Evolutionary conservation across 352 stramenopile genomes (phyloP), one percentile per base, ranked within the genome.

Genomic region (Elongisporangium undulatum): DNA sequence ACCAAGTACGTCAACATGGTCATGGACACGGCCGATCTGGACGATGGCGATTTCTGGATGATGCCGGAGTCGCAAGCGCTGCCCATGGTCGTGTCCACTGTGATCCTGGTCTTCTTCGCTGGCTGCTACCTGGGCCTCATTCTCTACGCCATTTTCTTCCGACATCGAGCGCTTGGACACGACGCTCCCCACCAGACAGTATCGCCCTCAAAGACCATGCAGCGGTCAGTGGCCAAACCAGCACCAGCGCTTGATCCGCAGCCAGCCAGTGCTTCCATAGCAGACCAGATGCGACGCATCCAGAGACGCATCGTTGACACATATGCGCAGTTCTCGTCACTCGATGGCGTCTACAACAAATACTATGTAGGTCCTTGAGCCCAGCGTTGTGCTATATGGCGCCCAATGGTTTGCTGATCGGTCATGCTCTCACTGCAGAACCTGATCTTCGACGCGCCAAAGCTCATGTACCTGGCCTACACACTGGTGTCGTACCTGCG

Each of bases 1-100:
- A 68, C 61, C 3, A 55, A 67, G 58, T 75, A 72, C 13, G 74
- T 64, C 6, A 87, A 87, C 48, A 69, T 69, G 45, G 34, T 84
- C 7, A 74, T 84, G 67, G 50, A 71, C 34, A 87, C 77, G 2
- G 59, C 67, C 9, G 55, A 49, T 7, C 69, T 75, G 13, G 74
- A 87, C 53, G 64, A 72, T 10, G 77, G 77, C 15, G 68, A 85
- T 12, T 87, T 87, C 34, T 69, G 79, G 56, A 56, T 83, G 41
- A 61, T 82, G 34, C 62, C 71, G 0, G 63, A 77, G 23, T 62
- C 72, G 3, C 10, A 45, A 5, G 67, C 71, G 17, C 39, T 63
- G 13, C 59, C 34, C 0, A 72, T 71, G 1, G 72, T 71, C 5
- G 67, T 78, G 20, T 76, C 72, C 6, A 66, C 72, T 1, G 49